Conservation (phyloP, 148 eudicot genomes). For the Vaccinium corymbosum region DNA sequence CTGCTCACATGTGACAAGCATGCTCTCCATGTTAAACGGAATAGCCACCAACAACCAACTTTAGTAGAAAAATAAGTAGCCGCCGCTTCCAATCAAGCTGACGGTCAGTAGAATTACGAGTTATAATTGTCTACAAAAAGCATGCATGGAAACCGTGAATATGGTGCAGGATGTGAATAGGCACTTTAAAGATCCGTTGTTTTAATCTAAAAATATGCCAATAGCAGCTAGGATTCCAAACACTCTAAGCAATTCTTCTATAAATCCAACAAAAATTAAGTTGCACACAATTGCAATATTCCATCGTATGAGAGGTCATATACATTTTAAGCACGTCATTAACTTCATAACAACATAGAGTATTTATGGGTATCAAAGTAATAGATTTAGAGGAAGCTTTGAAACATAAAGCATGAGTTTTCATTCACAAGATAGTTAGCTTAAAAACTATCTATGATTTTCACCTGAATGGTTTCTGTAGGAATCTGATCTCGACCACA, state of each 20-base stretch:
- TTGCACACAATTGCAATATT: background rate
- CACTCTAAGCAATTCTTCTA: background rate
- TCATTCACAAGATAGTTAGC: background rate
- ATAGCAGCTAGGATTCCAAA: slow-evolving; percentile 3
- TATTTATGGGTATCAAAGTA: background rate
- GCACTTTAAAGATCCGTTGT: background rate
- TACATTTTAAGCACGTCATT: background rate
- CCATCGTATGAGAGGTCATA: background rate
- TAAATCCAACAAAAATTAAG: background rate
- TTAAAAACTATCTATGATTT: background rate
- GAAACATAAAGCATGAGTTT: background rate
- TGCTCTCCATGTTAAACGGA: background rate
- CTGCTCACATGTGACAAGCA: background rate
- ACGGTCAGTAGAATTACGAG: background rate
- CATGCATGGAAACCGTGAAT: background rate
- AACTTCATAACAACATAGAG: background rate
- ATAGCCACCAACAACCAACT: background rate
- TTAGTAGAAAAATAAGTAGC: background rate
- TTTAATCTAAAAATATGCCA: background rate
- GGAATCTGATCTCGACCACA: slow-evolving; percentile 74
- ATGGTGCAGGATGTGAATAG: background rate
- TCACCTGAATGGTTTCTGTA: slow-evolving; percentile 79
- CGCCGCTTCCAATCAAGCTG: background rate
- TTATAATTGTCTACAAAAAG: background rate
- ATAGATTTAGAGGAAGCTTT: background rate